Conservation (phyloP, 1,284 basidiomycete genomes). For the Ustilago loliicola region DNA sequence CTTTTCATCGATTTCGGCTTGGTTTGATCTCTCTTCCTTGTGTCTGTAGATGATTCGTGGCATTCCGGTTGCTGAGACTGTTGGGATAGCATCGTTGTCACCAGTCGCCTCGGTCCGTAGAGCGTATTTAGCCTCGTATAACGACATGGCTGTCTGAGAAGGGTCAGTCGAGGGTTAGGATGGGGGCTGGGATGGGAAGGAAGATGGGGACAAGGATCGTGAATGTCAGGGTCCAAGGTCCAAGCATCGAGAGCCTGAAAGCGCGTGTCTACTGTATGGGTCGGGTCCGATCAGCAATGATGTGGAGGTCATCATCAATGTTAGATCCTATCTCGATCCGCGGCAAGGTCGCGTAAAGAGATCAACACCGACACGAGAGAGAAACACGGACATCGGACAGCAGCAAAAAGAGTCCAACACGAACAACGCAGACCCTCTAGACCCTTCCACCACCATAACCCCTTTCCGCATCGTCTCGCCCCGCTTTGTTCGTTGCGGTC, state of each 20-base stretch:
- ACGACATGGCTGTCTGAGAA: conserved; percentile 1
- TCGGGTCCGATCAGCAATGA: not conserved
- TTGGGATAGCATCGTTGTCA: conserved; percentile 44
- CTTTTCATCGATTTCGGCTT: conserved; percentile 39
- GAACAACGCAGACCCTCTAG: not conserved
- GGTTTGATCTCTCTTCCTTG: conserved; percentile 35
- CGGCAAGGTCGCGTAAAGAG: conserved; percentile 20
- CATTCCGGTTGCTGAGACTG: conserved; percentile 61
- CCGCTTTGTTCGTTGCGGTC: not conserved
- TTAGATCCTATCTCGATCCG: not conserved
- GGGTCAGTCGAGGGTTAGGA: no score
- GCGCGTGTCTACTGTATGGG: conserved; percentile 14
- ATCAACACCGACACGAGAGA: not conserved
- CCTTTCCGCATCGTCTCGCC: not conserved
- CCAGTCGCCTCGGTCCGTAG: conserved; percentile 24
- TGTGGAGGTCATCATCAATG: not conserved
- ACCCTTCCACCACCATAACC: not conserved
- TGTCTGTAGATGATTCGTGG: conserved; percentile 54
- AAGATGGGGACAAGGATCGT: not conserved
- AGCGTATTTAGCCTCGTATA: conserved; percentile 28
- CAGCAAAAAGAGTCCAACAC: conserved; percentile 8
- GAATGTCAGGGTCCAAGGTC: conserved; percentile 13
- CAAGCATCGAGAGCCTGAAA: conserved; percentile 20
- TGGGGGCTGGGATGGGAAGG: not conserved
- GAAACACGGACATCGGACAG: not conserved